Evolutionary conservation across 805 yeast species (phyloP), one percentile per base, ranked within the genome.

Genomic region (Wickerhamiella vanderwaltii): DNA sequence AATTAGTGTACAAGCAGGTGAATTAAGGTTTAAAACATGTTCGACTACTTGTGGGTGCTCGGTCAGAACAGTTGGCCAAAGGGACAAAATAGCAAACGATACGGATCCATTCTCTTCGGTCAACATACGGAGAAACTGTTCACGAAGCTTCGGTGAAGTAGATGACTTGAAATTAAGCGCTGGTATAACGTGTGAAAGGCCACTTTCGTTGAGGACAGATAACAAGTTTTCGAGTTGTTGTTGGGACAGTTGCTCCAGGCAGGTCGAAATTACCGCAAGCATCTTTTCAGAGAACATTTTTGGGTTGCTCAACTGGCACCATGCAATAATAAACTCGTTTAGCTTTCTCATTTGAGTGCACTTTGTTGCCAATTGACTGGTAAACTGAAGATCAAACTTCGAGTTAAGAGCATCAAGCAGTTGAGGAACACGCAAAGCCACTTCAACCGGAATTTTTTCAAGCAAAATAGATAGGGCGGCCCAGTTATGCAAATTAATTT

Each of bases 161-260:
- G 26, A 17, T 13, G 16, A 20, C n/a, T 33, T 33, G 26, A 20
- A 33, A n/a, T 15, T 33, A 25, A 33, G 13, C 9, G 13, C 13
- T 9, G 36, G 20, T 12, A 33, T 3, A 9, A 33, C 19, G 28
- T 33, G 20, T n/a, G 19, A 6, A 6, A 9, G 13, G 5, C 12
- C 35, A 31, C 19, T 31, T 7, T 15, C 26, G 11, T 20, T 12
- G n/a, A 33, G 36, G 15, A 12, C 15, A 22, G 16, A 12, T 4
- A 49, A 26, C 5, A 49, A 24, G 6, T 35, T 31, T 3, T 35
- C 43, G 3, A 51, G 32, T 19, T 51, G 54, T 5, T 11, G 6
- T 7, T 47, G 25, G 1, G 54, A 39, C 12, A 51, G 40, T 12
- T 44, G 33, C 5, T 36, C 41, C 5, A 48, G 23, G 2, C 46